Evolutionary conservation across 2,329 filamentous ascomycete species (phyloP).

Genomic region (Cercospora sp.): DNA sequence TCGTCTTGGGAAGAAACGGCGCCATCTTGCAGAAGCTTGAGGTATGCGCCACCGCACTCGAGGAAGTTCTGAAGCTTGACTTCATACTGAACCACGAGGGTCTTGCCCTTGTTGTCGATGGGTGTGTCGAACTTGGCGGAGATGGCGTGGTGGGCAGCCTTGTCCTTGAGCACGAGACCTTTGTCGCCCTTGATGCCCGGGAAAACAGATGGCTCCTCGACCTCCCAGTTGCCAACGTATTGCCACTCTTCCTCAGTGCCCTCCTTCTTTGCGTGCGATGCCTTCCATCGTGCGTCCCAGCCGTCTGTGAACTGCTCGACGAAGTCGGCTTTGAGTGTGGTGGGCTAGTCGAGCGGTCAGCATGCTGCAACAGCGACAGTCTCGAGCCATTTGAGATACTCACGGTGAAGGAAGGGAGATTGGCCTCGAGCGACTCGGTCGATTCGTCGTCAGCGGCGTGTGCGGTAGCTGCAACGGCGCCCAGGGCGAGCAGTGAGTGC

Average conservation of each 20-base stretch:
- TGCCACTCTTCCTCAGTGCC: constrained; percentile 88
- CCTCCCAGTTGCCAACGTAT: constrained; percentile 93
- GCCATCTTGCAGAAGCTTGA: constrained; percentile 98
- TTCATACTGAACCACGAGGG: constrained; percentile 96
- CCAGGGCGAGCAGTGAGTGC: constrained; percentile 19
- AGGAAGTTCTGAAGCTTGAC: constrained; percentile 98
- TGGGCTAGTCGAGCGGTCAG: constrained; percentile 62
- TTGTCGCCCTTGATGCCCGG: constrained; percentile 95
- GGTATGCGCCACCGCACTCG: constrained; percentile 96
- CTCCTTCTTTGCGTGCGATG: constrained; percentile 95
- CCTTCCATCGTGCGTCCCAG: constrained; percentile 92
- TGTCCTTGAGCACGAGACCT: constrained; percentile 96
- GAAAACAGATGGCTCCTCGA: constrained; percentile 87
- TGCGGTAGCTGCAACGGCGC: constrained; percentile 18
- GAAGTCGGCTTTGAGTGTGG: constrained; percentile 86
- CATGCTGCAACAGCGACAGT: neutral
- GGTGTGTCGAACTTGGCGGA: constrained; percentile 97
- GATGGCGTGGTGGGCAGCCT: constrained; percentile 97
- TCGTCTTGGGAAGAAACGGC: constrained; percentile 95
- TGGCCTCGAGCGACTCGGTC: constrained; percentile 22
- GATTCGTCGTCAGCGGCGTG: constrained; percentile 24
- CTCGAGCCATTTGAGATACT: neutral
- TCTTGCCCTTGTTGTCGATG: constrained; percentile 96
- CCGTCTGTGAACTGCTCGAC: constrained; percentile 97
- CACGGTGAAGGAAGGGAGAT: constrained; percentile 29